Percentiles rank a stretch among this genome's conserved stretches.
Evolutionary conservation across 2,329 filamentous ascomycete genomes (phyloP).

Genomic region (Trichoderma breve): DNA sequence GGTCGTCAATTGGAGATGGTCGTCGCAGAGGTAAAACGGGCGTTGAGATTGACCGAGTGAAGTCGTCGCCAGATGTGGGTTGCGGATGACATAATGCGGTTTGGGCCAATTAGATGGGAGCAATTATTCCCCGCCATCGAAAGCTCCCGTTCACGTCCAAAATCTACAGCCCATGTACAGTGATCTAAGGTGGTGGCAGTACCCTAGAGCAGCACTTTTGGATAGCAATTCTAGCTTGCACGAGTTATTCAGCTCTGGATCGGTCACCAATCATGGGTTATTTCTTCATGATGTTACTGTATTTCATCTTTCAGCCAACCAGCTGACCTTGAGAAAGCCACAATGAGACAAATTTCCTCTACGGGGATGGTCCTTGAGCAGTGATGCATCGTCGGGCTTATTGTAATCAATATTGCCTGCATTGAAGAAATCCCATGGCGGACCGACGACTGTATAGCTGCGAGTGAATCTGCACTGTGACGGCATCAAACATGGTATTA

Average conservation of each 20-base stretch:
- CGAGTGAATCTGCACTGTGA: constrained; percentile 1
- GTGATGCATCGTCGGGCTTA: not conserved
- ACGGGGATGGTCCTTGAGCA: not conserved
- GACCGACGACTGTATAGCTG: not conserved
- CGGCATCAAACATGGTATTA: not conserved
- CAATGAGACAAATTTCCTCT: not conserved
- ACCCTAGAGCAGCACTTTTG: not conserved
- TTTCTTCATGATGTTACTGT: not conserved
- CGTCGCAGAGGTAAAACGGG: constrained; percentile 19
- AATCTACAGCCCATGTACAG: not conserved
- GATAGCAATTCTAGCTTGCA: not conserved
- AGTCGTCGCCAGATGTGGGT: constrained; percentile 20
- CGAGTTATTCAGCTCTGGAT: not conserved
- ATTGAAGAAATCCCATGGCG: not conserved
- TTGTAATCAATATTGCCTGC: not conserved
- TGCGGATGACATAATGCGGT: constrained; percentile 17
- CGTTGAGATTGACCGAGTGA: constrained; percentile 25
- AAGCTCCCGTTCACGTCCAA: not conserved
- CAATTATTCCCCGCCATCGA: not conserved
- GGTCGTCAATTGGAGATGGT: constrained; percentile 35
- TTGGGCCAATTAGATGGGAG: constrained; percentile 8
- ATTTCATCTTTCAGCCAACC: not conserved
- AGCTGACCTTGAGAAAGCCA: not conserved
- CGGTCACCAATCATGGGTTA: not conserved
- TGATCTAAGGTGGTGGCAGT: not conserved